Evolutionary conservation across 2,329 filamentous ascomycete species (phyloP).

Genomic region (Claviceps purpurea): DNA sequence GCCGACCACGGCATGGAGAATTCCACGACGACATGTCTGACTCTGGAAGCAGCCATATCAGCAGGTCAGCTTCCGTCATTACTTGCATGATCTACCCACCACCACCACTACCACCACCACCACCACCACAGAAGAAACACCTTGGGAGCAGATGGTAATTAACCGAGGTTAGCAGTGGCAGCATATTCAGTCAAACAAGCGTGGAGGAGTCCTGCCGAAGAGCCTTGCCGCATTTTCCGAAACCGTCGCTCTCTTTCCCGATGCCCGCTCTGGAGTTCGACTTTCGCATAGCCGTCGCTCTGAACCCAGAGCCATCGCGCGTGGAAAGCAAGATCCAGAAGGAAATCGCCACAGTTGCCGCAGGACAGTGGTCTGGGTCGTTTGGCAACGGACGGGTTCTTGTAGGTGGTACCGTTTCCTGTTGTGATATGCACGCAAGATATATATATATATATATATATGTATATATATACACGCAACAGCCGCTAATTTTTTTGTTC

Average conservation of each 20-base stretch:
- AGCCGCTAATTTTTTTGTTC: not conserved
- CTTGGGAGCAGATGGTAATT: not conserved
- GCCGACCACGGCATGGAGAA: not conserved
- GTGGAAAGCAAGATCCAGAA: conserved; percentile 30
- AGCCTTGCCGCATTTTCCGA: conserved; percentile 26
- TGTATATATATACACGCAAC: no score
- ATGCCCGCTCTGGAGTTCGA: conserved; percentile 34
- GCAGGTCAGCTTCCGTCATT: conserved; percentile 2
- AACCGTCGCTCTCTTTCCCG: conserved; percentile 29
- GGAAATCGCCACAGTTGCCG: conserved; percentile 35
- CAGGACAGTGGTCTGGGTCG: conserved; percentile 33
- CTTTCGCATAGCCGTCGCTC: conserved; percentile 34
- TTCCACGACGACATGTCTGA: conserved; percentile 7
- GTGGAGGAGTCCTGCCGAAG: conserved; percentile 26
- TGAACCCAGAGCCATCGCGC: conserved; percentile 29
- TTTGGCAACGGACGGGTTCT: conserved; percentile 35
- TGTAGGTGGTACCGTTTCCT: conserved; percentile 17
- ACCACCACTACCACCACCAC: no score
- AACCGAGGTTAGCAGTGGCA: not conserved
- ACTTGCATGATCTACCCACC: not conserved
- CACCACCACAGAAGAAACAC: no score
- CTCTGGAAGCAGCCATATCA: conserved; percentile 7
- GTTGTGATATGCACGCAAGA: not conserved
- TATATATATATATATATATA: no score
- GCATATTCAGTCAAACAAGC: conserved; percentile 12